Conservation (phyloP, 1,139 yeast genomes). For the Debaryomyces nepalensis region DNA sequence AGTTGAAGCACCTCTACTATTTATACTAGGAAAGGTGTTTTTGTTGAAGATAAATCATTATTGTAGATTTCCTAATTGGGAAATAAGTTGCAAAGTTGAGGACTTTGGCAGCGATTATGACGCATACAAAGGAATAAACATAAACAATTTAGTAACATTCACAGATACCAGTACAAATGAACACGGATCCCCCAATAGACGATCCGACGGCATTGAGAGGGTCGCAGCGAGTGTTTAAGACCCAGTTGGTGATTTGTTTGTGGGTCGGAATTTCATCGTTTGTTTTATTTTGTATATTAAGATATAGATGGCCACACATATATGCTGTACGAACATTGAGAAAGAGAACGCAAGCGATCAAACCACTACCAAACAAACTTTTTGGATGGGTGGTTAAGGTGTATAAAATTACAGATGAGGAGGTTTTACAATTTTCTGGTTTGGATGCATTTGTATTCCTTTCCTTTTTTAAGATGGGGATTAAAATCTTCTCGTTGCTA, state of each 20-base stretch:
- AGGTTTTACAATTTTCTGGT: slow-evolving; percentile 45
- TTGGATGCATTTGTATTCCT: slow-evolving; percentile 52
- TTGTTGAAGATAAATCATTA: too few relatives aligned
- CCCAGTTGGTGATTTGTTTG: slow-evolving; percentile 46
- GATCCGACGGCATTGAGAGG: slow-evolving; percentile 32
- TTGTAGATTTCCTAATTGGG: slow-evolving; percentile 12
- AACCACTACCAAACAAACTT: slow-evolving; percentile 41
- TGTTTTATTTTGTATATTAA: slow-evolving; percentile 43
- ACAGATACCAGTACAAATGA: slow-evolving; percentile 8
- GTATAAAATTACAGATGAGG: slow-evolving; percentile 44
- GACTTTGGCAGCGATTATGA: background rate
- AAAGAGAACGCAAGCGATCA: slow-evolving; percentile 31
- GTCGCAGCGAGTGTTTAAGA: slow-evolving; percentile 50
- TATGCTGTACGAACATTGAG: slow-evolving; percentile 54
- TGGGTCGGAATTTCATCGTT: slow-evolving; percentile 43
- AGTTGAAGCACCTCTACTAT: too few relatives aligned
- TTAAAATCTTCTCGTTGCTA: slow-evolving; percentile 41
- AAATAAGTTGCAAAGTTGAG: slow-evolving; percentile 5
- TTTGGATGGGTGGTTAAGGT: slow-evolving; percentile 49
- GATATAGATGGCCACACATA: slow-evolving; percentile 55
- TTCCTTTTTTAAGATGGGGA: slow-evolving; percentile 51
- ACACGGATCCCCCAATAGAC: slow-evolving; percentile 14
- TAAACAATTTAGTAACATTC: background rate
- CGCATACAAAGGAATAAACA: background rate
- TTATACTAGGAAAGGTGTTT: too few relatives aligned